Conservation (phyloP, 2,329 filamentous ascomycete species). For the Bipolaris oryzae region DNA sequence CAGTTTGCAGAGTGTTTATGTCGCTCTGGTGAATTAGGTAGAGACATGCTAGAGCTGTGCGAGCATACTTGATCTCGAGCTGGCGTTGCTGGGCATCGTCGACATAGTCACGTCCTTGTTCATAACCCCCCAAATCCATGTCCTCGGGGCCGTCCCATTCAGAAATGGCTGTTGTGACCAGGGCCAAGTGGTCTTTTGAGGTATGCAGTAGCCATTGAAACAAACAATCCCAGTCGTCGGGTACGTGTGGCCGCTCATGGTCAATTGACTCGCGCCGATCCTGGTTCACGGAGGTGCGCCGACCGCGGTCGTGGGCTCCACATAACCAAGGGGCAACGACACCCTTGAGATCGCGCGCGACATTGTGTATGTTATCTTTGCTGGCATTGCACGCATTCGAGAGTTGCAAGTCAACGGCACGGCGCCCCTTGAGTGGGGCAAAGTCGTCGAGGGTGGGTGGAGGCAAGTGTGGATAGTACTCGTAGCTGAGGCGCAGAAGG, state of each 20-base stretch:
- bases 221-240: conserved; percentile 69
- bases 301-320: conserved; percentile 65
- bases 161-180: conserved; percentile 67
- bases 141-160: conserved; percentile 77
- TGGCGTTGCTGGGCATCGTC: conserved; percentile 65
- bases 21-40: conserved; percentile 69
- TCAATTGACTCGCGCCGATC: conserved; percentile 32
- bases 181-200: conserved; percentile 64
- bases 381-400: conserved; percentile 28
- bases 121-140: conserved; percentile 68
- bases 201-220: conserved; percentile 70
- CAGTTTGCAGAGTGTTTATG: conserved; percentile 62
- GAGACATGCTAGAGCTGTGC: conserved; percentile 69
- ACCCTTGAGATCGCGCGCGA: conserved; percentile 70
- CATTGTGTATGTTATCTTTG: conserved; percentile 32
- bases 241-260: conserved; percentile 45
- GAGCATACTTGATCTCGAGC: conserved; percentile 69
- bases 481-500: conserved; percentile 69
- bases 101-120: conserved; percentile 59
- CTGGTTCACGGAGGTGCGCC: conserved; percentile 50
- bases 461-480: conserved; percentile 67
- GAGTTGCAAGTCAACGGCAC: conserved; percentile 67
- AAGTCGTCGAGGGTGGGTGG: conserved; percentile 67
- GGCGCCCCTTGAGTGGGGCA: conserved; percentile 63
- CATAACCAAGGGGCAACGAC: conserved; percentile 77